These are phyloP conservation scores for Acrodontium crateriforme DNA, from an alignment of 2,329 filamentous ascomycete species.

Conservation along the genomic window DNA sequence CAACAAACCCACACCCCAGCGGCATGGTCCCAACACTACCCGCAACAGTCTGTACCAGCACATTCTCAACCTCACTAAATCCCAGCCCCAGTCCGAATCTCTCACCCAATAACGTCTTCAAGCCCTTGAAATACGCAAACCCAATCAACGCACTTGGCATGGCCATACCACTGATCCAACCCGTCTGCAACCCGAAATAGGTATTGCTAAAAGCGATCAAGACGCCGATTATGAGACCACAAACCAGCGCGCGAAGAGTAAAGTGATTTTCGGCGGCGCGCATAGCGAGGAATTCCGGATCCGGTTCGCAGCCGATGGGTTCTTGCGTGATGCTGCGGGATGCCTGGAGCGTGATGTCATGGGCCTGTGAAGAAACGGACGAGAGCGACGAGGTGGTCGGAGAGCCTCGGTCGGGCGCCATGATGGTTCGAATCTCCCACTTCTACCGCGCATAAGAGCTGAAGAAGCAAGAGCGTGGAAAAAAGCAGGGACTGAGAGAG, in stretches of 20 bases:
- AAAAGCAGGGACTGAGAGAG: too few relatives aligned
- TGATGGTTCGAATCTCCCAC: constrained; percentile 4
- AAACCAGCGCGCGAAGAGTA: constrained; percentile 64
- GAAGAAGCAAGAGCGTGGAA: background rate
- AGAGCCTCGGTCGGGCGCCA: constrained; percentile 23
- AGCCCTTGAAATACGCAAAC: constrained; percentile 78
- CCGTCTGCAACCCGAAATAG: constrained; percentile 94
- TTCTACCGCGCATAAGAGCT: background rate
- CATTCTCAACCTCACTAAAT: constrained; percentile 91
- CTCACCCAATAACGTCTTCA: constrained; percentile 45
- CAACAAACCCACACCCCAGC: constrained; percentile 86
- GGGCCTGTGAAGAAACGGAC: constrained; percentile 1
- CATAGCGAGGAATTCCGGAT: constrained; percentile 13
- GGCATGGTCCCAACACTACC: constrained; percentile 96
- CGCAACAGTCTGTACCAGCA: constrained; percentile 89
- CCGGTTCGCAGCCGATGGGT: constrained; percentile 18
- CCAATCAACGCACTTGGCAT: constrained; percentile 93
- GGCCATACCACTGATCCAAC: constrained; percentile 77
- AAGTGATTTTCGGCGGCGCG: constrained; percentile 43
- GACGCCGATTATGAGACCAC: constrained; percentile 71
- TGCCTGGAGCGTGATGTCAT: constrained; percentile 9
- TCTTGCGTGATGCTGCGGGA: constrained; percentile 11
- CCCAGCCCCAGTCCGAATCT: constrained; percentile 32
- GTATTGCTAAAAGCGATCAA: constrained; percentile 95
- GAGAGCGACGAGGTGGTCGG: background rate